Evolutionary conservation across 2,329 filamentous ascomycete species (phyloP), one percentile per base, ranked within the genome.

Genomic region (Cadophora luteo-olivacea): DNA sequence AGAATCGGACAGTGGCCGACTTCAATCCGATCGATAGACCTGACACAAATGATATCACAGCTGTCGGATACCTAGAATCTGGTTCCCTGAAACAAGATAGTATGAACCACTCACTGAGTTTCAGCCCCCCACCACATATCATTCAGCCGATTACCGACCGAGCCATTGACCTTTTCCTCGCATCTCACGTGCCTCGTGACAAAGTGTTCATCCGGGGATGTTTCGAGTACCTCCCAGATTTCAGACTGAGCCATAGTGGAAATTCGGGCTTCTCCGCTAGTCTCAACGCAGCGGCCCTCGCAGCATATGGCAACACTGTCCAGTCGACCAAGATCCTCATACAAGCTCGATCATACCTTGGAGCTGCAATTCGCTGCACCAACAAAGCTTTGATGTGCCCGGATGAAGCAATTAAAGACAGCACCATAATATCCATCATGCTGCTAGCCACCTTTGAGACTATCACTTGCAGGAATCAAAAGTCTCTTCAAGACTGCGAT

Each of bases 221-320:
- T n/a, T 58, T 38, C 25, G 55, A 58, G 33, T 41, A 58, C 55
- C 55, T 58, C 7, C 54, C 55, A 11, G 55, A 36, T 4, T 58
- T 58, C 55, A 36, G 32, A 24, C 3, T 12, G 4, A 16, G 8
- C 33, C 7, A 58, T 32, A 14, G 7, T 4, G 11, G 12, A 5
- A 16, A 58, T 24, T 4, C 32, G 8, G 11, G 55, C 16, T 58
- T 58, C 33, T 22, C 55, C 5, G 41, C 68, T 11, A 69, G 69
- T 73, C 84, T 86, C 78, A 82, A 82, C 1, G 84, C 85, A 19
- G 84, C 86, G 5, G 84, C 84, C 24, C 79, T 87, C 29, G 81
- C 84, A 48, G 83, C 82, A 24, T 76, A 86, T 32, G 82, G 84
- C 19, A 82, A 83, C 70, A 78, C 45, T 7, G 64, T 38, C 3